These are phyloP conservation scores for Xenoacremonium recifei DNA, from an alignment of 2,329 filamentous ascomycete genomes.

Conservation along the genomic window DNA sequence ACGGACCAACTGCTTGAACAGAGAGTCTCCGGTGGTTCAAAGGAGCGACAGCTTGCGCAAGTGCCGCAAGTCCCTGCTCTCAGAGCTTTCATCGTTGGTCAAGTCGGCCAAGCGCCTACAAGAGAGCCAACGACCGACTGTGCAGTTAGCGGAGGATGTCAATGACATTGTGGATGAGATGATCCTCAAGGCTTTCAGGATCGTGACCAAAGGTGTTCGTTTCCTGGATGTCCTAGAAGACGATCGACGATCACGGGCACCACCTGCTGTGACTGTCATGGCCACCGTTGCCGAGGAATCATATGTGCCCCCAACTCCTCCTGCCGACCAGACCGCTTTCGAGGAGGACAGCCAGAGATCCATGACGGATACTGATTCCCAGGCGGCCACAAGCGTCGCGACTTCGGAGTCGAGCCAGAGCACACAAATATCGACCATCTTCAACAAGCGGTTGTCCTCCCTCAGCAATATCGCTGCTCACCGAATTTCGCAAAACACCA, in stretches of 20 bases:
- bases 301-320: slow-evolving; percentile 61
- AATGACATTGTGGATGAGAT: slow-evolving; percentile 87
- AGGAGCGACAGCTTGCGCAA: slow-evolving; percentile 73
- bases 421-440: slow-evolving; percentile 32
- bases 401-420: slow-evolving; percentile 36
- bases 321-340: slow-evolving; percentile 55
- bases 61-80: slow-evolving; percentile 82
- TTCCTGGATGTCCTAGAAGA: slow-evolving; percentile 86
- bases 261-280: slow-evolving; percentile 58
- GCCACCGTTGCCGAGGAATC: slow-evolving; percentile 58
- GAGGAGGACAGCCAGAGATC: slow-evolving; percentile 34
- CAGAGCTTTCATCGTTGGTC: slow-evolving; percentile 85
- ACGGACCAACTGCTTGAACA: slow-evolving; percentile 80
- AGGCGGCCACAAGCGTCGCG: slow-evolving; percentile 32
- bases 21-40: slow-evolving; percentile 74
- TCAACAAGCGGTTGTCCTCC: slow-evolving; percentile 48
- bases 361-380: slow-evolving; percentile 40
- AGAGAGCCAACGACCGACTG: slow-evolving; percentile 59
- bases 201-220: slow-evolving; percentile 84
- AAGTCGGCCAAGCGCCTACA: slow-evolving; percentile 85
- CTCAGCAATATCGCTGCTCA: slow-evolving; percentile 36
- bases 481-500: slow-evolving; percentile 36
- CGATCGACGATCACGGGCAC: slow-evolving; percentile 49
- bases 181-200: slow-evolving; percentile 89
- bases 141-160: slow-evolving; percentile 52